Conservation (phyloP, 805 yeast genomes). For the Candida morakotiae region DNA sequence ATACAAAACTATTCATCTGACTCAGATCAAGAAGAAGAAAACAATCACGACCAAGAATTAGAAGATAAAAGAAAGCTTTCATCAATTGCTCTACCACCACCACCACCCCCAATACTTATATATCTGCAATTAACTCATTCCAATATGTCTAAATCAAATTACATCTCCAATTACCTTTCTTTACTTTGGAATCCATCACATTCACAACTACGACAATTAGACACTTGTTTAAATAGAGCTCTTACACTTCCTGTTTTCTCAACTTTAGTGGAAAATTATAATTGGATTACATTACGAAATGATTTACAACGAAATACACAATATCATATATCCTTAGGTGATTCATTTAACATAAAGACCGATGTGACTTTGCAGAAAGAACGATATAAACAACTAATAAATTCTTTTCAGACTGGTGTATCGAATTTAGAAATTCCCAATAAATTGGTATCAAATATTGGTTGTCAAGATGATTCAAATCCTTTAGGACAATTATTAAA, state of each 20-base stretch:
- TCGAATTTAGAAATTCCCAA: neutral
- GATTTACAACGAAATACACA: slow-evolving; percentile 1
- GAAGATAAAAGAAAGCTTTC: neutral
- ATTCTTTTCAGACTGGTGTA: neutral
- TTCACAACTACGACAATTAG: neutral
- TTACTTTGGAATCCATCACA: slow-evolving; percentile 6
- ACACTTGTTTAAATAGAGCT: no score
- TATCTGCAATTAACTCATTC: slow-evolving; percentile 6
- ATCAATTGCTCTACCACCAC: neutral
- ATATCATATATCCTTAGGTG: slow-evolving; percentile 6
- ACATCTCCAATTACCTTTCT: neutral
- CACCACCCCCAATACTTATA: slow-evolving; percentile 4
- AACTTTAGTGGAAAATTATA: no score
- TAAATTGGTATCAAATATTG: neutral
- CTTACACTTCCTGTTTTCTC: no score
- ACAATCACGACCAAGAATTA: neutral
- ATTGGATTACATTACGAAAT: slow-evolving; percentile 1
- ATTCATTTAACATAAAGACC: neutral
- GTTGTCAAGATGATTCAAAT: neutral
- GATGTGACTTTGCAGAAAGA: neutral
- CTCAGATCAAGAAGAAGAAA: slow-evolving; percentile 7
- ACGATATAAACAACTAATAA: neutral
- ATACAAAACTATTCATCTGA: slow-evolving; percentile 11
- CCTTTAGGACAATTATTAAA: slow-evolving; percentile 1
- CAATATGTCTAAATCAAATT: neutral